These are phyloP conservation scores for Eimeria tenella DNA, from an alignment of 169 alveolate genomes.

Conservation along the genomic window DNA sequence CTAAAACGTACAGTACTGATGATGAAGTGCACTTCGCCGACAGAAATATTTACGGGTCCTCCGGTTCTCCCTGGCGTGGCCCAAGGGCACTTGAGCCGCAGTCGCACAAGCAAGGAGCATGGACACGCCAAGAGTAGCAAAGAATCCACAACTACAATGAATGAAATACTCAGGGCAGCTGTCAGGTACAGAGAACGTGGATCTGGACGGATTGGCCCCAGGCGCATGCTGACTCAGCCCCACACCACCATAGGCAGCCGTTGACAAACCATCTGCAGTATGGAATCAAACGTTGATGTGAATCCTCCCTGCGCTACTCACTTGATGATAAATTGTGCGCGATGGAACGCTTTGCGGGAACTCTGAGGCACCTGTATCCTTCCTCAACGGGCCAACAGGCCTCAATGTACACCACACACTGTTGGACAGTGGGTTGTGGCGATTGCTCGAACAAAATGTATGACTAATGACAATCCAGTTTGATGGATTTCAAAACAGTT, in stretches of 20 bases:
- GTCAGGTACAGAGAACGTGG: constrained; percentile 50
- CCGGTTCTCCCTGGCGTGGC: constrained; percentile 22
- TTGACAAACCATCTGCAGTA: background rate
- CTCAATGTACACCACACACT: too few relatives aligned
- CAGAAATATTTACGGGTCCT: constrained; percentile 14
- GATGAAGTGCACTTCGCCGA: background rate
- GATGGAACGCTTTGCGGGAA: too few relatives aligned
- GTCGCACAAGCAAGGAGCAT: constrained; percentile 41
- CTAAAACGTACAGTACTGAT: background rate
- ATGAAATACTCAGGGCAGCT: background rate
- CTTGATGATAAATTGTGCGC: too few relatives aligned
- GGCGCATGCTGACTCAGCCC: constrained; percentile 72
- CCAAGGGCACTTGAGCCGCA: constrained; percentile 43
- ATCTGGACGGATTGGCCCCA: constrained; percentile 15
- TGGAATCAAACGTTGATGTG: background rate
- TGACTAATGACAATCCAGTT: too few relatives aligned
- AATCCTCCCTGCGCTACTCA: too few relatives aligned
- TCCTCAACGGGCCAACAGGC: too few relatives aligned
- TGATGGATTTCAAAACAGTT: too few relatives aligned
- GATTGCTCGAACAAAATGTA: too few relatives aligned
- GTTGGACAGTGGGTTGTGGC: too few relatives aligned
- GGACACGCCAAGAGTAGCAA: constrained; percentile 44
- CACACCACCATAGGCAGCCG: constrained; percentile 62
- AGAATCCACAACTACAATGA: constrained; percentile 17
- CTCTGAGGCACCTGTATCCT: too few relatives aligned